Base-by-base conservation (phyloP, 2,329 filamentous ascomycete genomes). In the Neofusicoccum parvum region DNA sequence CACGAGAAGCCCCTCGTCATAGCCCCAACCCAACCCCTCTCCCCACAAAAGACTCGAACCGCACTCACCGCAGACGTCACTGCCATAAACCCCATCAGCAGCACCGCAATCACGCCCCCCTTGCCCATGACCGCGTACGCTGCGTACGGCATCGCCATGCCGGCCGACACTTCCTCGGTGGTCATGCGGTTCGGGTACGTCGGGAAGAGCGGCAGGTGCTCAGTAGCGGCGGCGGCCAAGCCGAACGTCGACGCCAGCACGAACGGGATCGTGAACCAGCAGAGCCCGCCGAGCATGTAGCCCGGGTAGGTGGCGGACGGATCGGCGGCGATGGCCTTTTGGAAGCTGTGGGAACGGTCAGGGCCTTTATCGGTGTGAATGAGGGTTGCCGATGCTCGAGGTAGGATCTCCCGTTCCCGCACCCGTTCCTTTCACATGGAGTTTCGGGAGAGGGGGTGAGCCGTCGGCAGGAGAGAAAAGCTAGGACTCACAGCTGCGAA, bases 181-280 rank as follows among this genome's bases (percentile, higher is more conserved):
- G 70, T 73, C 15, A 71, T 71, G 1, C 69, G 65, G 27, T 75
- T 69, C 2, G 78, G 79, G 64, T 78, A 81, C 0, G 80, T 82
- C 6, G 80, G 81, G 56, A 81, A 83, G 3, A 69, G 69, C 1
- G 79, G 79, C 32, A 78, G 77, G 62, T 77, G 72, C 3, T 76
- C 79, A n/a, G 83, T 73, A 6, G 80, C 82, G 1, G 78, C 78
- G 0, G 79, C 80, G 15, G 77, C 74, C 2, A 84, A 75, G 12
- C 82, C 81, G 63, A 83, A 72, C 1, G 80, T 81, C 1, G 82
- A 82, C 1, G 80, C 77, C 68, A 81, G 79, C 2, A 78, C 77
- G 56, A 81, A 83, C 0, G 81, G 81, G 17, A 84, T 81, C 4
- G 79, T 81, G 66, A 82, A 82, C 77, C 81, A 83, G 3, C 80